A percentile compares a stretch with the other conserved stretches of the same genome.
These are phyloP conservation scores for Aristolochia californica DNA, from an alignment of 164 flowering plant genomes.

Conservation along the genomic window DNA sequence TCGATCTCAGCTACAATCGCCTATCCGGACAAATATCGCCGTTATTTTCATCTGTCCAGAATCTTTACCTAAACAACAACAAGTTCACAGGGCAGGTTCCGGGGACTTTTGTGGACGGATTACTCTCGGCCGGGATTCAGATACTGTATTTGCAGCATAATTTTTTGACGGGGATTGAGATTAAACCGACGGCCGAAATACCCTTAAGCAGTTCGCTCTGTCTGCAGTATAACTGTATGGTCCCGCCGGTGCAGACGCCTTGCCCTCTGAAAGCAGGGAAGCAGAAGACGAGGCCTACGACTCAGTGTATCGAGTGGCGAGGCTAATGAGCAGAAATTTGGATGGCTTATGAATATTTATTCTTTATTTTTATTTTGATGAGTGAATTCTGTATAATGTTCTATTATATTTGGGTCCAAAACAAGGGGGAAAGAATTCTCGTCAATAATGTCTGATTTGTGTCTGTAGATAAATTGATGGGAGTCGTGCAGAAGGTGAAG, in stretches of 20 bases:
- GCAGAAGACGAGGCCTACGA: constrained; percentile 69
- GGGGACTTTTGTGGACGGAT: constrained; percentile 51
- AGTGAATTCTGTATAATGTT: too few species aligned
- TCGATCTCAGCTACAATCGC: constrained; percentile 78
- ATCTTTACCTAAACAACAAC: constrained; percentile 73
- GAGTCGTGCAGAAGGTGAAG: neutral
- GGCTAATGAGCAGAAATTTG: constrained; percentile 16
- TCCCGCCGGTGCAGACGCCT: constrained; percentile 70
- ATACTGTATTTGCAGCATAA: constrained; percentile 80
- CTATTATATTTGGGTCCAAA: too few species aligned
- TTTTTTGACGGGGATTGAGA: constrained; percentile 66
- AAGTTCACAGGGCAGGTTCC: constrained; percentile 82
- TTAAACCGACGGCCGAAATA: constrained; percentile 74
- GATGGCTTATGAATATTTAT: neutral
- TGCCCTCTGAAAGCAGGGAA: constrained; percentile 84
- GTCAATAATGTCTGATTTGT: neutral
- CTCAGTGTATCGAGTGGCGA: constrained; percentile 62
- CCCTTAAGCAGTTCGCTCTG: constrained; percentile 74
- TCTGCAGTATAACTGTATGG: constrained; percentile 94
- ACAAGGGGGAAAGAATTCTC: too few species aligned
- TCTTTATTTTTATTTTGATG: neutral
- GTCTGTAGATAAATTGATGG: neutral
- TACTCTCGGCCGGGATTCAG: constrained; percentile 48
- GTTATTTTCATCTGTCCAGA: constrained; percentile 63
- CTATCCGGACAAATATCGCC: constrained; percentile 69